A percentile compares a stretch with the other conserved stretches of the same genome.
Evolutionary conservation across 2,329 filamentous ascomycete genomes (phyloP).

Genomic region (Leptodontidium sp.): DNA sequence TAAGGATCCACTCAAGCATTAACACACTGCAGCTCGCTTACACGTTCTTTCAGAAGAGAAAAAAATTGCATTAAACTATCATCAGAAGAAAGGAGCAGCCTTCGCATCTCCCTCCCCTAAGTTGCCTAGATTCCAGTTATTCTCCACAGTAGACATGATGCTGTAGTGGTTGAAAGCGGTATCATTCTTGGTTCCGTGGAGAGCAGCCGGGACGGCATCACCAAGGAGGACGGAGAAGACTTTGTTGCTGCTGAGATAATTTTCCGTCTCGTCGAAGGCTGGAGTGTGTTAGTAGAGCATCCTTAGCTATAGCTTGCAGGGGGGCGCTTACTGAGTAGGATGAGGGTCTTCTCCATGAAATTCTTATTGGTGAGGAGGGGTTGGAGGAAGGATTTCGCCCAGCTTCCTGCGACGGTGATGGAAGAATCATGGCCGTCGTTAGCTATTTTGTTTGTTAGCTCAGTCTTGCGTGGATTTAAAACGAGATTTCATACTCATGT

Average conservation of each 20-base stretch:
- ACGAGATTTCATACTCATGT: conserved; percentile 60
- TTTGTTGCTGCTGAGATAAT: conserved; percentile 58
- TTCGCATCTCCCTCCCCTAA: conserved; percentile 59
- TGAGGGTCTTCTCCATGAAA: conserved; percentile 61
- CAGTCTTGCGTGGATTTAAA: background rate
- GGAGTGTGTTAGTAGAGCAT: conserved; percentile 65
- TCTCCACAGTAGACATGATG: conserved; percentile 53
- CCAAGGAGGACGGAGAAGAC: conserved; percentile 62
- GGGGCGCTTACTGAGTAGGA: conserved; percentile 57
- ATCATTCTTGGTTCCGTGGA: conserved; percentile 58
- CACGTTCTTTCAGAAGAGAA: no score
- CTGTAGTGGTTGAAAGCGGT: conserved; percentile 57
- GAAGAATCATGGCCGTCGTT: conserved; percentile 78
- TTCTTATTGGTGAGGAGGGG: conserved; percentile 73
- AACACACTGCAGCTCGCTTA: no score
- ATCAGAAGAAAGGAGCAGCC: conserved; percentile 29
- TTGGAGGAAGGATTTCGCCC: conserved; percentile 73
- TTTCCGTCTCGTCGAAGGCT: conserved; percentile 66
- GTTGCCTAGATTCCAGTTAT: conserved; percentile 74
- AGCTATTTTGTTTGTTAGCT: conserved; percentile 51
- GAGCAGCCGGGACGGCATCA: conserved; percentile 55
- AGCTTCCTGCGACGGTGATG: conserved; percentile 71
- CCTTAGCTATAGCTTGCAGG: conserved; percentile 54
- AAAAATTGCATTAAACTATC: background rate
- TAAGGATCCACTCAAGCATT: no score